Conservation (phyloP, 371 early-diverging fungal genomes). For the Saksenaea oblongispora region DNA sequence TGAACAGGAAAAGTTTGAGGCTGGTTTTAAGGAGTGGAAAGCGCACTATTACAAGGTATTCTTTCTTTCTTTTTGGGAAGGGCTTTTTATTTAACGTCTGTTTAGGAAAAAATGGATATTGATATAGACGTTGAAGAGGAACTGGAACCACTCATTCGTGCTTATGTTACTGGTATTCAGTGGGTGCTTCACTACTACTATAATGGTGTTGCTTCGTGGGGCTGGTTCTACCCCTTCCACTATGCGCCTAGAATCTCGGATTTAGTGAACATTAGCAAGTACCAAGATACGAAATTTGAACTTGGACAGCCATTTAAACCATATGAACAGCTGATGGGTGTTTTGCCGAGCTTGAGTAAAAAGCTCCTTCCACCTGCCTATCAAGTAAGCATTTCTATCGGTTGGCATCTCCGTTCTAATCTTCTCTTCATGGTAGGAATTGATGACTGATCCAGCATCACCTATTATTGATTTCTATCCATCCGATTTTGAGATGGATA, state of each 20-base stretch:
- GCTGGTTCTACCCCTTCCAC: slow-evolving; percentile 98
- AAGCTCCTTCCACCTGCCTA: slow-evolving; percentile 80
- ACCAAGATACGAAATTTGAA: slow-evolving; percentile 67
- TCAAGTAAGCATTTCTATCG: slow-evolving; percentile 44
- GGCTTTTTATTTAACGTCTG: not conserved
- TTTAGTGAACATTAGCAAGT: slow-evolving; percentile 56
- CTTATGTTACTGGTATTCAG: slow-evolving; percentile 92
- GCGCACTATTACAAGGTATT: slow-evolving; percentile 67
- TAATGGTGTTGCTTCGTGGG: slow-evolving; percentile 95
- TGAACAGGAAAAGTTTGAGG: slow-evolving; percentile 59
- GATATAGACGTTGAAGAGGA: slow-evolving; percentile 48
- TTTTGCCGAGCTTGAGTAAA: slow-evolving; percentile 89
- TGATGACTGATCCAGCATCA: slow-evolving; percentile 84
- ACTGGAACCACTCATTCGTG: slow-evolving; percentile 65
- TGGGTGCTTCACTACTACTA: slow-evolving; percentile 99
- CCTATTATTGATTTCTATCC: slow-evolving; percentile 96
- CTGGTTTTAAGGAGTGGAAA: slow-evolving; percentile 67
- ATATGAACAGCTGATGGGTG: slow-evolving; percentile 98
- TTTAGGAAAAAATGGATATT: slow-evolving; percentile 70
- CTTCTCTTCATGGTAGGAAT: slow-evolving; percentile 32
- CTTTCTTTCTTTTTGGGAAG: not conserved
- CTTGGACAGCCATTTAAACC: slow-evolving; percentile 91
- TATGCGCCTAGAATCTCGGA: slow-evolving; percentile 97
- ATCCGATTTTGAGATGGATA: slow-evolving; percentile 85
- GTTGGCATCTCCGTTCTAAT: not conserved